Evolutionary conservation across 305 asterid genomes (phyloP), one percentile per base, ranked within the genome.

Genomic region (Fraxinus greggii): DNA sequence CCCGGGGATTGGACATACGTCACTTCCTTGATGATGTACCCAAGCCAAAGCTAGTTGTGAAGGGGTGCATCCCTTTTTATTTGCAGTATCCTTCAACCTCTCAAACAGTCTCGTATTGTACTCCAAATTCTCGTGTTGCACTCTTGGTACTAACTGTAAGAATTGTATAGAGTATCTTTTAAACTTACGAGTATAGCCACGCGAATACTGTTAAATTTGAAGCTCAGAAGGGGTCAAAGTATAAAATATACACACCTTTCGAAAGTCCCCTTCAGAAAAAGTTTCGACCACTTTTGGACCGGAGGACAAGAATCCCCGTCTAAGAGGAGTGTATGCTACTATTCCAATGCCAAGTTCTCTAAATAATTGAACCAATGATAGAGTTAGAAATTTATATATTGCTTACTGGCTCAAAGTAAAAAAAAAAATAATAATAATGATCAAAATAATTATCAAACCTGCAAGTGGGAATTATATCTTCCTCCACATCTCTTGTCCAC

Each of bases 261-360:
- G 90, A 3, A 19, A 32, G 83, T 94, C 97, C 1, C 90, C 89
- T 80, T 89, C 92, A 7, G 86, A 7, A 48, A 92, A 81, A 72
- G 86, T 89, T 79, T 94, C 92, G 17, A 89, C 26, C 83, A 92
- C 40, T 63, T 86, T 81, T 8, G 92, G 89, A 5, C 97, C 98
- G 0, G 86, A 84, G 67, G 97, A 90, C 26, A 94, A 86, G 89
- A 94, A 94, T 28, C 97, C 98, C 7, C 97, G 88, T 15, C 97
- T 97, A 7, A 94, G 92, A 59, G 98, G 98, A 89, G 97, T 94
- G 84, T 94, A 90, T 15, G 95, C 88, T 8, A 94, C 98, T 80
- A 94, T 90, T 21, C 93, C 97, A 76, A 94, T 92, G 35, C 98
- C 98, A 54, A 94, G 98, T 83, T 94, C 97, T 85, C 98, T 94